Conservation (phyloP, 352 stramenopile genomes). For the Elongisporangium undulatum region DNA sequence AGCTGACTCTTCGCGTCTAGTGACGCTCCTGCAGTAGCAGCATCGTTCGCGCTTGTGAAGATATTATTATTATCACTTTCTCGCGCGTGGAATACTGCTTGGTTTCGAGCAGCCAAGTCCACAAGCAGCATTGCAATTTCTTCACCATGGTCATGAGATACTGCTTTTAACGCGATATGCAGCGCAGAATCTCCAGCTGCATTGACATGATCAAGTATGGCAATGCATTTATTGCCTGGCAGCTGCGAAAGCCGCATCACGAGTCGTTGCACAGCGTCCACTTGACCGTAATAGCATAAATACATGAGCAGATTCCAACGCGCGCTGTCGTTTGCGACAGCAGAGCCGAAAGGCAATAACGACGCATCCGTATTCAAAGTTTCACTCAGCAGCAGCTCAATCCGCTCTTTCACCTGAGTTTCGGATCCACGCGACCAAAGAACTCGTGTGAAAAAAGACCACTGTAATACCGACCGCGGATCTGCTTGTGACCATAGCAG, state of each 20-base stretch:
- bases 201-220: conserved; percentile 58
- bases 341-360: conserved; percentile 23
- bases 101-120: conserved; percentile 21
- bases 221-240: conserved; percentile 16
- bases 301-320: conserved; percentile 74
- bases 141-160: conserved; percentile 7
- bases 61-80: not conserved
- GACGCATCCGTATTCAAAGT: conserved; percentile 8
- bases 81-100: not conserved
- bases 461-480: conserved; percentile 40
- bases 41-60: conserved; percentile 1
- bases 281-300: conserved; percentile 41
- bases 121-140: conserved; percentile 37
- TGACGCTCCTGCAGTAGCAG: not conserved
- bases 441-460: conserved; percentile 49
- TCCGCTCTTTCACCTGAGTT: conserved; percentile 10
- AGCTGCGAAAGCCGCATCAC: conserved; percentile 12
- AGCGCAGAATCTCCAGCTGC: conserved; percentile 57
- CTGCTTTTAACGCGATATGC: conserved; percentile 60
- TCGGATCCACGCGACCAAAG: conserved; percentile 19
- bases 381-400: conserved; percentile 24
- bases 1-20: conserved; percentile 21
- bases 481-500: conserved; percentile 42
- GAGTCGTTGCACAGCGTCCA: conserved; percentile 34
- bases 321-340: conserved; percentile 33